Base-by-base conservation (phyloP, 164 flowering plant species). In the Berberis thunbergii region DNA sequence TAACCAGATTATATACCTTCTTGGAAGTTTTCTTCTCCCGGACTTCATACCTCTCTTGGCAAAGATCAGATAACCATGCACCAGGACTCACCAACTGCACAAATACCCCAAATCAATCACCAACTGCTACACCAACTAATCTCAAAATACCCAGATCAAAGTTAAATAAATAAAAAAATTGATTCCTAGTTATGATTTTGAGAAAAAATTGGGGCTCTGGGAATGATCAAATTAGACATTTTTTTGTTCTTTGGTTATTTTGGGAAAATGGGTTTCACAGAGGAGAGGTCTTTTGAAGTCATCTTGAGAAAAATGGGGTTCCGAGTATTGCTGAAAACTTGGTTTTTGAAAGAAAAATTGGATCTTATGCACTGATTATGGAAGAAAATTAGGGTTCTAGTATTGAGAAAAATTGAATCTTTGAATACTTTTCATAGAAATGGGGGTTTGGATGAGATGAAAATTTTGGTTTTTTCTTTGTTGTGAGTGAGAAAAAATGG, bases 21-120 rank as follows among this genome's bases (percentile, higher is more conserved):
- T 81, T 84, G 1, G 84, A 68, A 53, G 77, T 65, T 71, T 83
- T 86, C 78, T 83, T 86, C 77, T 86, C 92, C 70, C 84, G 76
- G 39, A 86, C 89, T 78, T 86, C 89, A 74, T 86, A 84, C 64
- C 89, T 81, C 70, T 82, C 89, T 54, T 76, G 85, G 70, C 84
- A 77, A 62, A 86, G 57, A 43, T 86, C 92, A 1, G 89, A 73
- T 2, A 86, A 67, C 92, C 92, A 86, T 41, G 84, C 70, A 63
- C 92, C 92, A 10, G 92, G 92, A 69, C 79, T 81, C 64, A 83
- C 88, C 80, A 77, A 67, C 92, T 86, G 78, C 76, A 66, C 55
- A 57, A 61, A 64, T 43, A 44, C 11, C 62, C 26, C 26, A 26
- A 26, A 26, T 26, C 26, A 26, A 26, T 26, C 26, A 26, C 26